Evolutionary conservation across 176 grass and related monocot species (phyloP), one percentile per base, ranked within the genome.

Genomic region (Bonia amplexicaulis): DNA sequence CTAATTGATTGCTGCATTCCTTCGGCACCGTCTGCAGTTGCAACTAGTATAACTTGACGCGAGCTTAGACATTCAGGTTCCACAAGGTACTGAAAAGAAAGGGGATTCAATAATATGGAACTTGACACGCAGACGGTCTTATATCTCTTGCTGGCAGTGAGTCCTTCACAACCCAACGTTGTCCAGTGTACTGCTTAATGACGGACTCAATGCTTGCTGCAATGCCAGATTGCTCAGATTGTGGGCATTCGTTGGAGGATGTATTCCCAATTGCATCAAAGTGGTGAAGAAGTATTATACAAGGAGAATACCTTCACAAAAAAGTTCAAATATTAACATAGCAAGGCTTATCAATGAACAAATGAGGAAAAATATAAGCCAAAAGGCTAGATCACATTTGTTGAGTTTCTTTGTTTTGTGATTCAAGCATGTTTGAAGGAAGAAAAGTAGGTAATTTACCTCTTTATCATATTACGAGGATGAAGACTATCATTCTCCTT

Each of bases 291-390:
- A 99, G 80, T 73, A 99, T 67, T 86, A 99, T 87, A 87, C 86
- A 96, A 69, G 96, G 96, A 74, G 90, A 93, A 82, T 93, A 96
- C 90, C 93, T 99, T 91, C 77, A 76, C 42, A 85, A 67, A 95
- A 87, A 82, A 57, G 42, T 77, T 89, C 25, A 80, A 82, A 80
- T 22, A 75, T 62, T 63, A 75, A 70, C 41, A 66, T 37, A 87
- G 15, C 11, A 62, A 33, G 59, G 53, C 57, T 81, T 58, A 5
- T 33, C 9, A n/a, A 80, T 55, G 54, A 74, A 37, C 3, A 58
- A 58, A 66, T 66, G 42, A 76, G 41, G 17, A 12, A 7, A 64
- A 78, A 22, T 45, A 59, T 62, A 69, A 87, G 45, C 77, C 69
- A 79, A 66, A 57, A 42, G 39, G 77, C 14, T 40, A 6, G 22